Percentiles rank a stretch among this genome's conserved stretches.
These are phyloP conservation scores for Globisporangium viniferum DNA, from an alignment of 352 stramenopile species.

Conservation along the genomic window DNA sequence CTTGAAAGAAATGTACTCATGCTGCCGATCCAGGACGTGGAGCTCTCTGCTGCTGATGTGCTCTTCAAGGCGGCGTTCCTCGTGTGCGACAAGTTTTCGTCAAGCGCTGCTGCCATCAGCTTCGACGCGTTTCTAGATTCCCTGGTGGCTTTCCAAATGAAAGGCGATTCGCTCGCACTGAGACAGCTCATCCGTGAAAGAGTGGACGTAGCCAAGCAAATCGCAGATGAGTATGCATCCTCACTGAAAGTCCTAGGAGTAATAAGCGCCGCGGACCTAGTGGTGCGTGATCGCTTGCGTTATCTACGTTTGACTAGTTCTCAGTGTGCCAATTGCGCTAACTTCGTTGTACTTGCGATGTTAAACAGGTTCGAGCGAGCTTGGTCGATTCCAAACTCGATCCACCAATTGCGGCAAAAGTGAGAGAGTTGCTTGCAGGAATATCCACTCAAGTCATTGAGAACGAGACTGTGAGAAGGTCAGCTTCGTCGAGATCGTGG, in stretches of 20 bases:
- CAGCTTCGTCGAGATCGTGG: not conserved
- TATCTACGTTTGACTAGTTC: not conserved
- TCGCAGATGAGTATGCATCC: constrained; percentile 17
- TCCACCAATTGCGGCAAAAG: constrained; percentile 21
- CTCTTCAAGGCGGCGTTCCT: constrained; percentile 62
- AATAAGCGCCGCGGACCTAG: constrained; percentile 23
- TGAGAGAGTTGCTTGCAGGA: constrained; percentile 23
- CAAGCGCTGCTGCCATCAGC: not conserved
- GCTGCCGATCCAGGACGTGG: constrained; percentile 28
- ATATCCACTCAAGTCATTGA: not conserved
- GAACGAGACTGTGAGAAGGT: not conserved
- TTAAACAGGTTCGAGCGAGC: constrained; percentile 13
- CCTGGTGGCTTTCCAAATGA: constrained; percentile 22
- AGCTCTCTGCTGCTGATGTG: constrained; percentile 25
- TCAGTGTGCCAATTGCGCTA: not conserved
- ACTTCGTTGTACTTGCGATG: not conserved
- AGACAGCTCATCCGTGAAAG: constrained; percentile 25
- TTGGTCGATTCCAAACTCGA: constrained; percentile 21
- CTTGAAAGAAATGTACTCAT: constrained; percentile 48
- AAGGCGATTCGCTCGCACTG: constrained; percentile 21
- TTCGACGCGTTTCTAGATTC: constrained; percentile 26
- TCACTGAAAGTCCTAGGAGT: constrained; percentile 22
- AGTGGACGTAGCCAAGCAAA: constrained; percentile 21
- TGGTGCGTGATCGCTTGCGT: constrained; percentile 18
- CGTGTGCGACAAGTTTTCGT: constrained; percentile 10